Evolutionary conservation across 2,329 filamentous ascomycete genomes (phyloP).

Genomic region (Didymella glomerata): DNA sequence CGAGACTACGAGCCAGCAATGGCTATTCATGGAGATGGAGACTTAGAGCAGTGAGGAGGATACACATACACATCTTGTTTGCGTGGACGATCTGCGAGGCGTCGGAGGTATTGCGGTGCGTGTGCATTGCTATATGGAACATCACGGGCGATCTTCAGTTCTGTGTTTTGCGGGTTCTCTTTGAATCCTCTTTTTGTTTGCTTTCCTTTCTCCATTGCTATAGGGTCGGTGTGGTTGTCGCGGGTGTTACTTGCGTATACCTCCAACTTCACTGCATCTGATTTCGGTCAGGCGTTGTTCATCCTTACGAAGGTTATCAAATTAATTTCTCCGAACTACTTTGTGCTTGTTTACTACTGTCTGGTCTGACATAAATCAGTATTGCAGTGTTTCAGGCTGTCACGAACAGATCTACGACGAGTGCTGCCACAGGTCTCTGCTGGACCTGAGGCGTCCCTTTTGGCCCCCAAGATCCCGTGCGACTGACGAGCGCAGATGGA

Average conservation of each 20-base stretch:
- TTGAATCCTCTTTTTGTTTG: background rate
- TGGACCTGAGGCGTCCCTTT: too few species aligned
- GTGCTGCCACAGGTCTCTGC: too few species aligned
- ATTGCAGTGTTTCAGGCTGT: too few species aligned
- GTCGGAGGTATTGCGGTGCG: background rate
- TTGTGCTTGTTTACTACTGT: too few species aligned
- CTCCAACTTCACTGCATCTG: background rate
- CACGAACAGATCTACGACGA: too few species aligned
- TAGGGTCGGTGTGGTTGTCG: background rate
- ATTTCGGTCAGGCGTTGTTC: background rate
- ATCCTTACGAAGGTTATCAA: background rate
- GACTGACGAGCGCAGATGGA: too few species aligned
- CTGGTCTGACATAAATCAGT: too few species aligned
- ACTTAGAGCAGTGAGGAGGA: slow-evolving; percentile 51
- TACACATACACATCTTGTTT: slow-evolving; percentile 4
- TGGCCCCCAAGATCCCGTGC: too few species aligned
- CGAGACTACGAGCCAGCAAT: slow-evolving; percentile 73
- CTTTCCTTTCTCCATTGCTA: background rate
- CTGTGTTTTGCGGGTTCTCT: background rate
- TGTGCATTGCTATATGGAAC: background rate
- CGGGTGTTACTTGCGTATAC: slow-evolving; percentile 1
- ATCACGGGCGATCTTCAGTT: too few species aligned
- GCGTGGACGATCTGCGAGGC: slow-evolving; percentile 12
- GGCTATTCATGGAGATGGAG: slow-evolving; percentile 91
- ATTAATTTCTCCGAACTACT: too few species aligned